A percentile compares a stretch with the other conserved stretches of the same genome.
Evolutionary conservation across 1,139 yeast genomes (phyloP).

Genomic region (Yamadazyma siamensis): DNA sequence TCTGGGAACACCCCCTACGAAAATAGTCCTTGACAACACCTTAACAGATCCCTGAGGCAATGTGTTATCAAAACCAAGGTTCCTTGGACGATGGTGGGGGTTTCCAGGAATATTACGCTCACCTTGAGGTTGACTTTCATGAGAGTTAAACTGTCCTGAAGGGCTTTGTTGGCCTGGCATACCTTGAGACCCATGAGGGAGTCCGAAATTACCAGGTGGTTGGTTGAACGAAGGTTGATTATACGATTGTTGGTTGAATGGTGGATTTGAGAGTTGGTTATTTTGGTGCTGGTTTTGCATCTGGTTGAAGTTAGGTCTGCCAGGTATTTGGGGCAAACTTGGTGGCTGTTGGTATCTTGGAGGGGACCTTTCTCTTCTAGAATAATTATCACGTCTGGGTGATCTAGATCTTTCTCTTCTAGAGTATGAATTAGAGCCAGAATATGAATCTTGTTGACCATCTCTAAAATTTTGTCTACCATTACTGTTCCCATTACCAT

Average conservation of each 20-base stretch:
- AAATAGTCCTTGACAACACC: conserved; percentile 84
- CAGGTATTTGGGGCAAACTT: conserved; percentile 14
- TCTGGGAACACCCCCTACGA: conserved; percentile 90
- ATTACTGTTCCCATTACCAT: too few species aligned
- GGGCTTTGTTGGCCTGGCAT: conserved; percentile 5
- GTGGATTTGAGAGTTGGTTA: conserved; percentile 1
- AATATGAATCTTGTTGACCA: conserved; percentile 26
- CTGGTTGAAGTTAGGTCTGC: conserved; percentile 7
- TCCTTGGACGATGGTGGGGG: conserved; percentile 70
- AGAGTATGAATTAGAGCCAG: conserved; percentile 36
- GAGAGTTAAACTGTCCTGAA: too few species aligned
- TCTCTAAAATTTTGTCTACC: conserved; percentile 17
- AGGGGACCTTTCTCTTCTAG: conserved; percentile 30
- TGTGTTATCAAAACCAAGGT: conserved; percentile 63
- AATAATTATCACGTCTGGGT: conserved; percentile 38
- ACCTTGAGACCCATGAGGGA: too few species aligned
- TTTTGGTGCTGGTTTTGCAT: conserved; percentile 3
- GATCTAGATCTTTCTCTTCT: conserved; percentile 16
- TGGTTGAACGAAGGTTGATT: background rate
- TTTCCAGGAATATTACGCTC: conserved; percentile 68
- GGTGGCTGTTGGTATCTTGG: conserved; percentile 20
- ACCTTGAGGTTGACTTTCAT: conserved; percentile 23
- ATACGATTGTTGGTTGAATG: conserved; percentile 3
- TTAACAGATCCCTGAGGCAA: conserved; percentile 80
- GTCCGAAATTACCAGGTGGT: background rate